Percentiles rank a stretch among this genome's conserved stretches.
These are phyloP conservation scores for Calonectria montana DNA, from an alignment of 2,329 filamentous ascomycete genomes.

Conservation along the genomic window DNA sequence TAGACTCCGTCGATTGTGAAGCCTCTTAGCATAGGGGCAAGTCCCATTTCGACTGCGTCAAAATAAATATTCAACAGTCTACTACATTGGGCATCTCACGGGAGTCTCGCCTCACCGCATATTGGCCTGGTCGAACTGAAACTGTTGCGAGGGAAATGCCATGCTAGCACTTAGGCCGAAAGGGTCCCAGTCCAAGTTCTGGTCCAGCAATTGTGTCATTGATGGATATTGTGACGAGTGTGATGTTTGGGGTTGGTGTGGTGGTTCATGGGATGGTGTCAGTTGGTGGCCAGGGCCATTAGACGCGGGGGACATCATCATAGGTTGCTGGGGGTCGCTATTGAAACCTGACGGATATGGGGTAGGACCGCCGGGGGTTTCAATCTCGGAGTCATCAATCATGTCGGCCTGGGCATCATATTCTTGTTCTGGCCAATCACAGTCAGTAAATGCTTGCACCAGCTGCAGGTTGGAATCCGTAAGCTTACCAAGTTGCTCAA, in stretches of 20 bases:
- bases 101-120: conserved; percentile 51
- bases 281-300: conserved; percentile 52
- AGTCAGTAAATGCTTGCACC: conserved; percentile 71
- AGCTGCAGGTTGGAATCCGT: conserved; percentile 58
- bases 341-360: conserved; percentile 72
- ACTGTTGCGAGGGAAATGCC: conserved; percentile 90
- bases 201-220: conserved; percentile 75
- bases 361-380: conserved; percentile 73
- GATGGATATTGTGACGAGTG: conserved; percentile 65
- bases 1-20: not conserved
- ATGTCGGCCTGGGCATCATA: conserved; percentile 92
- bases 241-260: conserved; percentile 46
- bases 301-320: conserved; percentile 55
- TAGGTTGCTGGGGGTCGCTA: conserved; percentile 53
- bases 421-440: conserved; percentile 86
- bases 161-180: conserved; percentile 95
- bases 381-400: conserved; percentile 83
- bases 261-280: conserved; percentile 50
- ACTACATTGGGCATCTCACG: not conserved
- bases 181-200: conserved; percentile 90
- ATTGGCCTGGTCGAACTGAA: conserved; percentile 76
- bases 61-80: not conserved
- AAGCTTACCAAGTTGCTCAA: conserved; percentile 93
- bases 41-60: not conserved
- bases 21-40: not conserved